phyloP scores from a whole-genome alignment of 1,139 yeast species.

The Geotrichum macrosporum region DNA sequence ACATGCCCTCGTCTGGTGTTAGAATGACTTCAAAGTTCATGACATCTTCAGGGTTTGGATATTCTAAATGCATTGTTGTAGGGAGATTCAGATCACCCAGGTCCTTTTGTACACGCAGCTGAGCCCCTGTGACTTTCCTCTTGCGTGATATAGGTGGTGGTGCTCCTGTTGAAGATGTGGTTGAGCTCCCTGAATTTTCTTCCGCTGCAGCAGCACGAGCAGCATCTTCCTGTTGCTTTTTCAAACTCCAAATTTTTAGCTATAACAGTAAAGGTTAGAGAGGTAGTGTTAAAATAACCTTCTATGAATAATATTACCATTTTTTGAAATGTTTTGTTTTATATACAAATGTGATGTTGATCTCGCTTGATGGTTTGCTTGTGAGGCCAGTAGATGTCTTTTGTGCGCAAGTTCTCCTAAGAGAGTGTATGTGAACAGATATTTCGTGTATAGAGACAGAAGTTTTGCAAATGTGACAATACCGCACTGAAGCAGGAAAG shows the following conservation, averaged over 20 bases:
- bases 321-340: no score
- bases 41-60: constrained; percentile 54
- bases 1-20: constrained; percentile 76
- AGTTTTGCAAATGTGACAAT: no score
- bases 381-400: no score
- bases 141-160: constrained; percentile 27
- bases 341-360: no score
- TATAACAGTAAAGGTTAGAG: constrained; percentile 13
- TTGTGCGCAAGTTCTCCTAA: no score
- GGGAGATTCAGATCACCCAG: constrained; percentile 68
- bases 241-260: constrained; percentile 44
- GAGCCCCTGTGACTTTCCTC: constrained; percentile 48
- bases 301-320: no score
- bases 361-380: no score
- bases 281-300: neutral
- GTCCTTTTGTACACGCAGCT: constrained; percentile 50
- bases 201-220: constrained; percentile 31
- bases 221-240: constrained; percentile 38
- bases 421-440: no score
- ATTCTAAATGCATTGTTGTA: constrained; percentile 51
- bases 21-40: constrained; percentile 60
- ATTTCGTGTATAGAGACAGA: no score
- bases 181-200: constrained; percentile 26
- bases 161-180: constrained; percentile 24
- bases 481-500: no score